A percentile compares a stretch with the other conserved stretches of the same genome.
Conservation (phyloP, 108 stramenopile species). For the Cyclotella baltica region DNA sequence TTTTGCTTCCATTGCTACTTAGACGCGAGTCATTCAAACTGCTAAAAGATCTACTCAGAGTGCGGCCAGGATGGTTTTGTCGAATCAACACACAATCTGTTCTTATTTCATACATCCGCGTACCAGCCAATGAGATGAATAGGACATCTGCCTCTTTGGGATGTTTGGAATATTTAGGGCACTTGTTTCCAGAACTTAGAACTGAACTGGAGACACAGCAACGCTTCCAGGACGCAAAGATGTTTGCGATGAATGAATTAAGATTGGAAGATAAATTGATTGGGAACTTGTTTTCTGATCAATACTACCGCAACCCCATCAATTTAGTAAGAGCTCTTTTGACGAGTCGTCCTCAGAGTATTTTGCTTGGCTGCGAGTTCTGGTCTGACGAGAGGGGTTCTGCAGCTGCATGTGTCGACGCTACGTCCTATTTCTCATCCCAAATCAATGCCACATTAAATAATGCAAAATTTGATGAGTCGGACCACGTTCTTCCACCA, state of each 20-base stretch:
- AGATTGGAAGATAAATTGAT: slow-evolving; percentile 37
- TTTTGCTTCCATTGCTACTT: slow-evolving; percentile 30
- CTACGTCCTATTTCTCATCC: slow-evolving; percentile 39
- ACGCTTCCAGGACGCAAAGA: slow-evolving; percentile 62
- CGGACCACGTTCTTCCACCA: slow-evolving; percentile 48
- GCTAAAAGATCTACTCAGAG: slow-evolving; percentile 33
- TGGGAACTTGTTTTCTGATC: slow-evolving; percentile 42
- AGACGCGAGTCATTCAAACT: slow-evolving; percentile 29
- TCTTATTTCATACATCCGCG: slow-evolving; percentile 35
- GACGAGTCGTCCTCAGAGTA: slow-evolving; percentile 40
- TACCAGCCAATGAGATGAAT: slow-evolving; percentile 3
- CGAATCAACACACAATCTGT: slow-evolving; percentile 18
- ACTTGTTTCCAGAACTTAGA: slow-evolving; percentile 58
- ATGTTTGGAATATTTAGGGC: slow-evolving; percentile 59
- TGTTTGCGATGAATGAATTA: slow-evolving; percentile 50
- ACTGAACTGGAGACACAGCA: slow-evolving; percentile 46
- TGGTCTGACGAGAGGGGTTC: slow-evolving; percentile 61
- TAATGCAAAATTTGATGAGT: slow-evolving; percentile 9
- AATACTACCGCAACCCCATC: slow-evolving; percentile 25
- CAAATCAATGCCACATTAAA: slow-evolving; percentile 22
- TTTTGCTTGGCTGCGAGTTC: slow-evolving; percentile 62
- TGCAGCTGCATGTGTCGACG: slow-evolving; percentile 44
- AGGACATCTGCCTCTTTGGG: slow-evolving; percentile 19
- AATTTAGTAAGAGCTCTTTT: slow-evolving; percentile 55
- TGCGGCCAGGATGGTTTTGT: slow-evolving; percentile 51